phyloP scores from a whole-genome alignment of 176 grass and related monocot species.

The Oryza glumipatula region DNA sequence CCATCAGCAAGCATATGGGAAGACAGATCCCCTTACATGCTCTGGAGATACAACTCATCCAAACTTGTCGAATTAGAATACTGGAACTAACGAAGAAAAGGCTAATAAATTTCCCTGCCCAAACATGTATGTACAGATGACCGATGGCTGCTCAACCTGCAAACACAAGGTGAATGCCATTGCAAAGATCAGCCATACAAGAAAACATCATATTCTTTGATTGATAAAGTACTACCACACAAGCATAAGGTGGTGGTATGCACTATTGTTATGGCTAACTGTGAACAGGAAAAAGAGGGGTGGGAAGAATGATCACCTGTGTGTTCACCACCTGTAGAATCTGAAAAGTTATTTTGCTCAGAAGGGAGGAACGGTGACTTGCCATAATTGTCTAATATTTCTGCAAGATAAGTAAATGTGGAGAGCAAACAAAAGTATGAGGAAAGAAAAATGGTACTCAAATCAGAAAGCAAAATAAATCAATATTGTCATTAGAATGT shows the following conservation, averaged over 20 bases:
- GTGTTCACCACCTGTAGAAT: slow-evolving; percentile 70
- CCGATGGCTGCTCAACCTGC: slow-evolving; percentile 42
- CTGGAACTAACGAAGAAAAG: slow-evolving; percentile 1
- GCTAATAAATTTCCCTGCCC: slow-evolving; percentile 22
- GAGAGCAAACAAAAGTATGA: neutral
- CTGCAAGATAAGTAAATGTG: slow-evolving; percentile 45
- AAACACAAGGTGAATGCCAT: neutral
- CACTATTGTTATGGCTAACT: slow-evolving; percentile 4
- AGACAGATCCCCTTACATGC: neutral
- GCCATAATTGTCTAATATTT: slow-evolving; percentile 84
- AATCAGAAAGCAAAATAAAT: neutral
- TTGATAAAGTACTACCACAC: neutral
- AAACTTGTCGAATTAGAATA: slow-evolving; percentile 32
- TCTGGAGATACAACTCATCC: slow-evolving; percentile 8
- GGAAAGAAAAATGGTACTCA: neutral
- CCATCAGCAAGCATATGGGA: neutral
- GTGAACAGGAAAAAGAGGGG: neutral
- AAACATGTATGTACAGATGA: slow-evolving; percentile 45
- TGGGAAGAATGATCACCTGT: slow-evolving; percentile 39
- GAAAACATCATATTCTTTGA: no score
- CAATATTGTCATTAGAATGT: neutral
- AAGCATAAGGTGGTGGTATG: neutral
- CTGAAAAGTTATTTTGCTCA: slow-evolving; percentile 85
- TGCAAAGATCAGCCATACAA: neutral
- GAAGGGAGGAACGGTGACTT: slow-evolving; percentile 67